A percentile compares a stretch with the other conserved stretches of the same genome.
Conservation (phyloP, 306 rosid genomes). For the Astragalus glycyphyllos region DNA sequence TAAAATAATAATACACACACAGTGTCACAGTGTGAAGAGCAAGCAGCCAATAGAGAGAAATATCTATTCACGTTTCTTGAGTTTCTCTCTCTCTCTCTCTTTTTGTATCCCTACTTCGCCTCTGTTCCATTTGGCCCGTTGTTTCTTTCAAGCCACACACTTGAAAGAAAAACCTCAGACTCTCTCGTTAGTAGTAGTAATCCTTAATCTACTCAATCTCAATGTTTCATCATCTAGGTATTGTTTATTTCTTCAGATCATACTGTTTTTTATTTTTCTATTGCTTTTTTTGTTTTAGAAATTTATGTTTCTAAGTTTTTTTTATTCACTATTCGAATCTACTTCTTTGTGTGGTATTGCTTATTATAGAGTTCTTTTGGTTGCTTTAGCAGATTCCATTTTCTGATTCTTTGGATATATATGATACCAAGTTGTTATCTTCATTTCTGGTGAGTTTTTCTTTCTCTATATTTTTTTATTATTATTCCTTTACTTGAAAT, state of each 20-base stretch:
- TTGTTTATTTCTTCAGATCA: slow-evolving; percentile 51
- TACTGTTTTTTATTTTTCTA: not conserved
- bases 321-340: slow-evolving; percentile 52
- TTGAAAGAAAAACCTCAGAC: slow-evolving; percentile 18
- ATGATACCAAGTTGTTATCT: slow-evolving; percentile 45
- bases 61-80: slow-evolving; percentile 56
- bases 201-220: slow-evolving; percentile 51
- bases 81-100: slow-evolving; percentile 27
- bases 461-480: slow-evolving; percentile 24
- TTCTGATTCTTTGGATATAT: slow-evolving; percentile 46
- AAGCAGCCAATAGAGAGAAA: slow-evolving; percentile 74
- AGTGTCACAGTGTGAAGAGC: slow-evolving; percentile 52
- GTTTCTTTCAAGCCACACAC: slow-evolving; percentile 38
- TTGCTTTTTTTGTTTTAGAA: slow-evolving; percentile 24
- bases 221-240: slow-evolving; percentile 54
- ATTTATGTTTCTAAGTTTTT: slow-evolving; percentile 34
- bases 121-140: slow-evolving; percentile 51
- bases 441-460: slow-evolving; percentile 55
- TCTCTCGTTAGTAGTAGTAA: slow-evolving; percentile 23
- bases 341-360: slow-evolving; percentile 46
- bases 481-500: slow-evolving; percentile 17
- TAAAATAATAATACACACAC: slow-evolving; percentile 9
- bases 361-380: slow-evolving; percentile 47
- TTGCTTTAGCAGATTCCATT: slow-evolving; percentile 53
- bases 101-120: slow-evolving; percentile 43